These are phyloP conservation scores for Stramenopiles sp. DNA, from an alignment of 352 stramenopile species.

Conservation along the genomic window DNA sequence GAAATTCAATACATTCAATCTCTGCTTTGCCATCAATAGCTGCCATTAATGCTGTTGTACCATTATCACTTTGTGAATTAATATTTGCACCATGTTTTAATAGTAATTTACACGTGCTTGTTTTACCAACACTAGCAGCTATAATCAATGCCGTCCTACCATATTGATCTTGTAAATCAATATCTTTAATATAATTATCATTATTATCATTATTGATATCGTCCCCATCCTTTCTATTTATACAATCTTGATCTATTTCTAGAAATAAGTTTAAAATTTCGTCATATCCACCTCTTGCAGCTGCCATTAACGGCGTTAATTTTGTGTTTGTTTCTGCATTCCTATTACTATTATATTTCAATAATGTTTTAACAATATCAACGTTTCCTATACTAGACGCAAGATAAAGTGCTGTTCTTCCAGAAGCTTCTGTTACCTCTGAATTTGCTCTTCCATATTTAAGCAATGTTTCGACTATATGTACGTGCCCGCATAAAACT, in stretches of 20 bases:
- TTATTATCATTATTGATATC: not conserved
- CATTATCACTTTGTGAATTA: not conserved
- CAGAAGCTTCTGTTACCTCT: not conserved
- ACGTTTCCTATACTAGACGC: not conserved
- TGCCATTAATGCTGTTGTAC: not conserved
- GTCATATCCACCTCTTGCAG: not conserved
- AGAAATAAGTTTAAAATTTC: not conserved
- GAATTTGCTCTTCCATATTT: not conserved
- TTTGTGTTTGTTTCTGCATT: not conserved
- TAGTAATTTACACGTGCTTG: not conserved
- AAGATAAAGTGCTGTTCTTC: conserved; percentile 1
- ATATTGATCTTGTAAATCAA: conserved; percentile 3
- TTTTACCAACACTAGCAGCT: not conserved
- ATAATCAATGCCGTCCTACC: conserved; percentile 1
- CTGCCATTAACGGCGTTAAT: conserved; percentile 1
- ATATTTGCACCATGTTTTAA: not conserved
- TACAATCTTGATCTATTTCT: not conserved
- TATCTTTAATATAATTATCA: not conserved
- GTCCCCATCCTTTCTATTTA: not conserved
- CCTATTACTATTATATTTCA: not conserved
- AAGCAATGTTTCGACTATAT: not conserved
- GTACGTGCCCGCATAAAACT: not conserved
- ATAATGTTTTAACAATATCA: not conserved
- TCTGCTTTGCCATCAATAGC: not conserved
- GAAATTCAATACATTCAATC: not conserved